Percentiles rank a stretch among this genome's conserved stretches.
These are phyloP conservation scores for Mycena rosella DNA, from an alignment of 768 basidiomycete genomes.

Conservation along the genomic window DNA sequence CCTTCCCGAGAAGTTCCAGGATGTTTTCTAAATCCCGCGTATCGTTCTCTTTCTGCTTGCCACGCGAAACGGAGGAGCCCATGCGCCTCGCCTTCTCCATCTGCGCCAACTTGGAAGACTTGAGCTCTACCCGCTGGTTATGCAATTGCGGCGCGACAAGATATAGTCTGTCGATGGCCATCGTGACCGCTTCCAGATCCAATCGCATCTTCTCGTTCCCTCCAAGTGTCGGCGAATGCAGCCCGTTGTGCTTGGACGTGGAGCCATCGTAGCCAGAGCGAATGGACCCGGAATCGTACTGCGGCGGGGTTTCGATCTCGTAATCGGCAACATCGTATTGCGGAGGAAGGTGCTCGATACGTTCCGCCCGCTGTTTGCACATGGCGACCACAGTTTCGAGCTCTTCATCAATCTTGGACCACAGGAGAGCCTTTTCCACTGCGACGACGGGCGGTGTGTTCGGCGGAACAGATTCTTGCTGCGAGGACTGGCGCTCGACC, in stretches of 20 bases:
- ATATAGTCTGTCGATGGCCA: constrained; percentile 92
- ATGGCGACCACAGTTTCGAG: constrained; percentile 76
- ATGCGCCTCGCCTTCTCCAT: constrained; percentile 77
- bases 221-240: constrained; percentile 42
- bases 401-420: constrained; percentile 80
- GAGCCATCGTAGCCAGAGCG: constrained; percentile 51
- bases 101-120: constrained; percentile 74
- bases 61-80: constrained; percentile 46
- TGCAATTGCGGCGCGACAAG: constrained; percentile 88
- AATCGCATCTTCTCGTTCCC: constrained; percentile 84
- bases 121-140: constrained; percentile 94
- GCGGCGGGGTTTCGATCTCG: constrained; percentile 61
- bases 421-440: constrained; percentile 76
- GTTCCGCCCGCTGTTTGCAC: constrained; percentile 71
- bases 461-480: constrained; percentile 50
- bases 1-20: constrained; percentile 77
- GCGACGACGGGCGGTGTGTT: constrained; percentile 60
- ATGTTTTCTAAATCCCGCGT: constrained; percentile 76
- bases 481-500: constrained; percentile 63
- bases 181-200: constrained; percentile 87
- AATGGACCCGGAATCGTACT: constrained; percentile 61
- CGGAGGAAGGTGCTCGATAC: constrained; percentile 58
- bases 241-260: constrained; percentile 46
- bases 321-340: constrained; percentile 58
- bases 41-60: constrained; percentile 61